Evolutionary conservation across 805 yeast genomes (phyloP).

Genomic region (Cyberlindnera petersonii): DNA sequence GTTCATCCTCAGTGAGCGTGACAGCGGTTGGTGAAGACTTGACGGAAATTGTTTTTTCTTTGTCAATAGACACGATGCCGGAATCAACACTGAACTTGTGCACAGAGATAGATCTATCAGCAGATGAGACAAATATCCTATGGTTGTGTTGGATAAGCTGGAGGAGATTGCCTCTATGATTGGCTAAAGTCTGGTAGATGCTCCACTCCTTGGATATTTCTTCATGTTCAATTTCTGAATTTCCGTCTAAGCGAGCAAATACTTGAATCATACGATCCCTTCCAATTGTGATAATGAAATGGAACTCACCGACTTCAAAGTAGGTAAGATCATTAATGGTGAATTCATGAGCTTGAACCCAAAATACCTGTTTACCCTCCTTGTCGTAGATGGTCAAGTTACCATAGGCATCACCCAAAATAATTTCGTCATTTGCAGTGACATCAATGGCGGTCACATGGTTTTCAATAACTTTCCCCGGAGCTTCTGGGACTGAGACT

Average conservation of each 20-base stretch:
- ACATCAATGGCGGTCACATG: slow-evolving; percentile 40
- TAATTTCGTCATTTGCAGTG: slow-evolving; percentile 26
- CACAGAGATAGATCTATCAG: slow-evolving; percentile 57
- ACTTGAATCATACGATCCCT: slow-evolving; percentile 64
- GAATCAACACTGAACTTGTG: slow-evolving; percentile 36
- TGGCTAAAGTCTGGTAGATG: slow-evolving; percentile 54
- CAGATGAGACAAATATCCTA: slow-evolving; percentile 49
- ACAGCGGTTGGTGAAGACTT: slow-evolving; percentile 50
- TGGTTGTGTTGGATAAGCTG: slow-evolving; percentile 31
- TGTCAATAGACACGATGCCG: slow-evolving; percentile 23
- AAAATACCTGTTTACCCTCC: slow-evolving; percentile 22
- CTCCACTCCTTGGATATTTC: slow-evolving; percentile 39
- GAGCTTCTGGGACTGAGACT: slow-evolving; percentile 23
- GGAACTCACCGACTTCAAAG: slow-evolving; percentile 29
- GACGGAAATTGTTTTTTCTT: slow-evolving; percentile 46
- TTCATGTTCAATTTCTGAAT: slow-evolving; percentile 9
- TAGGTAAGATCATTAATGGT: slow-evolving; percentile 42
- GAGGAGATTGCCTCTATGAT: slow-evolving; percentile 52
- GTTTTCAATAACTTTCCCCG: slow-evolving; percentile 36
- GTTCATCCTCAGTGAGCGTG: slow-evolving; percentile 33
- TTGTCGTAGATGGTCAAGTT: slow-evolving; percentile 28
- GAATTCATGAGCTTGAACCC: slow-evolving; percentile 48
- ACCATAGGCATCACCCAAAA: slow-evolving; percentile 51
- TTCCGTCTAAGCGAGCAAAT: slow-evolving; percentile 29
- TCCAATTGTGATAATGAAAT: slow-evolving; percentile 45